Evolutionary conservation across 768 basidiomycete species (phyloP).

Genomic region (Leccinum barrowsii): DNA sequence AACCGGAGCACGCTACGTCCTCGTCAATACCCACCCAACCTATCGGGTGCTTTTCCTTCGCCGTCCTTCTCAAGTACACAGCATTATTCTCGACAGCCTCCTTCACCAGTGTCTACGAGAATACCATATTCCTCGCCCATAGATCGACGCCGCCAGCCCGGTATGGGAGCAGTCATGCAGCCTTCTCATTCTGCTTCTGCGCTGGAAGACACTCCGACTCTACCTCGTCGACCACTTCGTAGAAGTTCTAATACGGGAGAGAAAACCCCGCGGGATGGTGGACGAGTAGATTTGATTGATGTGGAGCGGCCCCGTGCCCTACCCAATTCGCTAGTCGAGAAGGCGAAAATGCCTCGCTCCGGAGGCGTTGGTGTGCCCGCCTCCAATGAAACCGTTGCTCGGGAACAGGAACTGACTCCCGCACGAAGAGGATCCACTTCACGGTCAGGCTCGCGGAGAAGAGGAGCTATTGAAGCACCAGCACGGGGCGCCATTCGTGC

Average conservation of each 20-base stretch:
- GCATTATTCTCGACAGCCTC: constrained; percentile 37
- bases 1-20: constrained; percentile 45
- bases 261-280: constrained; percentile 19
- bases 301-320: constrained; percentile 18
- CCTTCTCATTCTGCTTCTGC: constrained; percentile 27
- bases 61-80: constrained; percentile 38
- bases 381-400: constrained; percentile 20
- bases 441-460: constrained; percentile 21
- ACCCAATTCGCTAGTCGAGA: constrained; percentile 15
- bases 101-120: constrained; percentile 32
- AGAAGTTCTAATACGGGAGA: constrained; percentile 29
- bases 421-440: constrained; percentile 10
- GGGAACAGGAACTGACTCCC: constrained; percentile 18
- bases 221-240: constrained; percentile 25
- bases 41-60: constrained; percentile 26
- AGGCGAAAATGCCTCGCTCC: constrained; percentile 9
- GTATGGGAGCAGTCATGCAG: constrained; percentile 21
- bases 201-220: constrained; percentile 29
- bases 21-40: constrained; percentile 30
- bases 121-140: constrained; percentile 18
- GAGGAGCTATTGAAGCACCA: constrained; percentile 2
- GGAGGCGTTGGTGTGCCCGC: constrained; percentile 15
- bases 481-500: constrained; percentile 12
- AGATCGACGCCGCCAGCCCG: constrained; percentile 27
- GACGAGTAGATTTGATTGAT: constrained; percentile 21